Evolutionary conservation across 805 yeast species (phyloP).

Genomic region (Candida mattraensis): DNA sequence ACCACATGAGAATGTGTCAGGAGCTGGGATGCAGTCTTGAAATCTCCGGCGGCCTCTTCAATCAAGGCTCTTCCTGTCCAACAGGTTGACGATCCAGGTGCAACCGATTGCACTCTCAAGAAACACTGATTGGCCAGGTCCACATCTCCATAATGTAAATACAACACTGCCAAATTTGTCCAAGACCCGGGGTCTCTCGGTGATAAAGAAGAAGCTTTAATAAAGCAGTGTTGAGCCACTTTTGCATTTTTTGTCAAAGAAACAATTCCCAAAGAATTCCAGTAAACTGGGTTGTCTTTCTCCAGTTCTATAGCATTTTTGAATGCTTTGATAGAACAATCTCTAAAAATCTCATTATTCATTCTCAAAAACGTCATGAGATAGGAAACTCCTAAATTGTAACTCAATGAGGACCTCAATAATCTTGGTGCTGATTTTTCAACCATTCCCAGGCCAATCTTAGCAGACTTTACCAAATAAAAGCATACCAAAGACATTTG

Average conservation of each 20-base stretch:
- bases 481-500: conserved; percentile 23
- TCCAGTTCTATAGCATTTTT: conserved; percentile 74
- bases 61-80: conserved; percentile 88
- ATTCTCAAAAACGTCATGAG: conserved; percentile 43
- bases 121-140: conserved; percentile 75
- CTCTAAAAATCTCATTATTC: conserved; percentile 35
- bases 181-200: conserved; percentile 69
- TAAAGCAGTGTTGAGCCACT: conserved; percentile 90
- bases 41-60: conserved; percentile 50
- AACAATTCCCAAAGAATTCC: conserved; percentile 84
- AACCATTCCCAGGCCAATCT: conserved; percentile 44
- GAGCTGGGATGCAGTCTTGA: conserved; percentile 49
- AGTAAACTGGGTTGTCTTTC: conserved; percentile 64
- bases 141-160: conserved; percentile 63
- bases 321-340: conserved; percentile 53
- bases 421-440: conserved; percentile 41
- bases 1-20: conserved; percentile 78
- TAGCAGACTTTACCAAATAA: conserved; percentile 46
- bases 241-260: conserved; percentile 61
- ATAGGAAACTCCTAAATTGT: conserved; percentile 71
- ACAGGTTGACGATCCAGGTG: conserved; percentile 71
- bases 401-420: conserved; percentile 53
- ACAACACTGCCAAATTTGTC: conserved; percentile 80
- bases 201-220: conserved; percentile 72
- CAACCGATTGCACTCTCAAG: conserved; percentile 70